Base-by-base conservation (phyloP, 129 eudicot genomes). In the Lactuca sativa region DNA sequence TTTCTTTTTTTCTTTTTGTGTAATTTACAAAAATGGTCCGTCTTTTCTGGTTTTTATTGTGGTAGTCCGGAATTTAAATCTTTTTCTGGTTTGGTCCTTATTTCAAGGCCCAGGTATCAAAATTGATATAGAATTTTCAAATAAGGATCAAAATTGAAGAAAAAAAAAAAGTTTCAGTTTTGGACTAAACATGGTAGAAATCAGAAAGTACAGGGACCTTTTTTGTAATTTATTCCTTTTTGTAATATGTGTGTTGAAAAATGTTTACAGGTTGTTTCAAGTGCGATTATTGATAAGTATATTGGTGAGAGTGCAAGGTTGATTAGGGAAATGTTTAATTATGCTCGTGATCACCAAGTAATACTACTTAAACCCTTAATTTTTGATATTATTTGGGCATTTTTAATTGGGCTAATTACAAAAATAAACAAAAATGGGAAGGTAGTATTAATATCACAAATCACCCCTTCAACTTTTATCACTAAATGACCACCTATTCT, bases 311-410 rank as follows among this genome's bases (percentile, higher is more conserved):
- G 99, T 90, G 97, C 99, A 30, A 90, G 99, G 74, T 47, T 95
- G 84, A 90, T 90, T 51, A 83, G 99, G 80, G 99, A 95, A 81
- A 95, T 95, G 97, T 95, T 95, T 70, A 79, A 84, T 60, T 95
- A 95, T 87, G 99, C 99, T 36, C 92, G 99, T 49, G 99, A 95
- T 66, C 99, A 95, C 77, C 99, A 95, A 79, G 99, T 95, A 81
- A 95, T 90, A 85, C 59, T 86, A 51, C 70, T 62, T 49, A 10
- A 38, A 59, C 7, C 52, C 71, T 58, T 38, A 15, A 56, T 12
- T 47, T 11, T 9, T 43, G 9, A 9, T 43, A 8, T 43, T 43
- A 9, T 47, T 47, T 11, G 52, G 14, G 12, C 2, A 9, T 47
- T 47, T 47, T 12, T 10, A 47, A 3, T 1, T 4, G 1, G 3